Evolutionary conservation across 306 rosid species (phyloP).

Genomic region (Geum urbanum): DNA sequence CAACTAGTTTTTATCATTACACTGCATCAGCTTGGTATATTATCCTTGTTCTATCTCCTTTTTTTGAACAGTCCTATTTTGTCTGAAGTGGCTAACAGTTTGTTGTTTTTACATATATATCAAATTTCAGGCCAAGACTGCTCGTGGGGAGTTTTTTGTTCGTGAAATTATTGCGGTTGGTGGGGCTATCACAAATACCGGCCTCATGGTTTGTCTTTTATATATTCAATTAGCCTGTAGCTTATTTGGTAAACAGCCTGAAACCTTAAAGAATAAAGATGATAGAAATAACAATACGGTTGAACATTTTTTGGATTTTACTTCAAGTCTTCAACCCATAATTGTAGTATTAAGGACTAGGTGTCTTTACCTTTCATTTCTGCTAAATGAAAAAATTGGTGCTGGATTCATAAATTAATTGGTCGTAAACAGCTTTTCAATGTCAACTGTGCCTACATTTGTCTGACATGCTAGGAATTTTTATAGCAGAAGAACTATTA

Average conservation of each 20-base stretch:
- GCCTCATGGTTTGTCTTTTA: constrained; percentile 67
- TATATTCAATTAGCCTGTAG: background rate
- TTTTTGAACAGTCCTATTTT: background rate
- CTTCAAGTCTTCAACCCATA: background rate
- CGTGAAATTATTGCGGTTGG: constrained; percentile 82
- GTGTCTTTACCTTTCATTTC: background rate
- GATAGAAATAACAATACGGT: background rate
- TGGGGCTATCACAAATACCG: constrained; percentile 83
- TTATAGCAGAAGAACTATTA: background rate
- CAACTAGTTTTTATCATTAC: background rate
- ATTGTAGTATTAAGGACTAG: background rate
- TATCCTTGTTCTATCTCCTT: too few species aligned
- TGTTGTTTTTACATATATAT: background rate
- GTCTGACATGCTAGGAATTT: background rate
- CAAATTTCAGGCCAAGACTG: constrained; percentile 52
- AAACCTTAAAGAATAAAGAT: background rate
- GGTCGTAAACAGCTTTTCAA: background rate
- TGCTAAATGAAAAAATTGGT: too few species aligned
- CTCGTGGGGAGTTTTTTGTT: constrained; percentile 48
- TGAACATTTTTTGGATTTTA: background rate
- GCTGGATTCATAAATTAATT: background rate
- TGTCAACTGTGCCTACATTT: background rate
- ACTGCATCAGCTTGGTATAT: background rate
- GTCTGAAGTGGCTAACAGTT: background rate
- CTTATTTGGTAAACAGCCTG: background rate